phyloP scores from a whole-genome alignment of 192 early-diverging fungal genomes.

The Obelidium mucronatum region DNA sequence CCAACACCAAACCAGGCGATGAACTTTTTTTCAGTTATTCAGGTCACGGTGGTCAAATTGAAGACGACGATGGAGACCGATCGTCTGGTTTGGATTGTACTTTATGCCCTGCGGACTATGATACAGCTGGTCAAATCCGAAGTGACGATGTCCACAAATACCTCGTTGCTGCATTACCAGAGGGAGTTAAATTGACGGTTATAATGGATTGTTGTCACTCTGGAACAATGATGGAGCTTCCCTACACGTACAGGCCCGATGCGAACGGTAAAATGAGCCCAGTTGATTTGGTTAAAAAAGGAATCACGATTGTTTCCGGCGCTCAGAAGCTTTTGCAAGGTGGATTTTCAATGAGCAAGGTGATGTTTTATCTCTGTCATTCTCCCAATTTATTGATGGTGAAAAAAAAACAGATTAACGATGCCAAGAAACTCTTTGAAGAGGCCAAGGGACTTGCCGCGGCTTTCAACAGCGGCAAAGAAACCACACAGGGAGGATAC shows the following conservation, averaged over 20 bases:
- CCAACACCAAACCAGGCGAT: slow-evolving; percentile 55
- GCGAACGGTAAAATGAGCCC: slow-evolving; percentile 23
- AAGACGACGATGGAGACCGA: slow-evolving; percentile 54
- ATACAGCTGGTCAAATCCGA: slow-evolving; percentile 70
- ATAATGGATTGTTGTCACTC: slow-evolving; percentile 78
- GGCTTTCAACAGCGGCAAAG: slow-evolving; percentile 4
- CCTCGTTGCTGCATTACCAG: slow-evolving; percentile 69
- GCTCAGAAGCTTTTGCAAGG: slow-evolving; percentile 3
- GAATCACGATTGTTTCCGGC: neutral
- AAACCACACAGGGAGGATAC: slow-evolving; percentile 20
- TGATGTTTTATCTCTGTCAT: neutral
- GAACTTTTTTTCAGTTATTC: slow-evolving; percentile 46
- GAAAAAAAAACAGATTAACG: neutral
- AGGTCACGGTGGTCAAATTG: slow-evolving; percentile 66
- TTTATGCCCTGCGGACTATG: slow-evolving; percentile 79
- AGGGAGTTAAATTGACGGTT: slow-evolving; percentile 73
- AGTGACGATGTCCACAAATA: slow-evolving; percentile 70
- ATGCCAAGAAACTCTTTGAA: slow-evolving; percentile 1
- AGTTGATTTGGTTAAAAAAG: neutral
- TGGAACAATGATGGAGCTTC: slow-evolving; percentile 46
- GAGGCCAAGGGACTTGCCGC: neutral
- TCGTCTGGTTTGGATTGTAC: slow-evolving; percentile 50
- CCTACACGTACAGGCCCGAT: slow-evolving; percentile 31
- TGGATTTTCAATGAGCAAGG: slow-evolving; percentile 8
- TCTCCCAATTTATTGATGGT: neutral